A percentile compares a stretch with the other conserved stretches of the same genome.
These are phyloP conservation scores for Lepidium aucheri DNA, from an alignment of 345 rosid species.

Conservation along the genomic window DNA sequence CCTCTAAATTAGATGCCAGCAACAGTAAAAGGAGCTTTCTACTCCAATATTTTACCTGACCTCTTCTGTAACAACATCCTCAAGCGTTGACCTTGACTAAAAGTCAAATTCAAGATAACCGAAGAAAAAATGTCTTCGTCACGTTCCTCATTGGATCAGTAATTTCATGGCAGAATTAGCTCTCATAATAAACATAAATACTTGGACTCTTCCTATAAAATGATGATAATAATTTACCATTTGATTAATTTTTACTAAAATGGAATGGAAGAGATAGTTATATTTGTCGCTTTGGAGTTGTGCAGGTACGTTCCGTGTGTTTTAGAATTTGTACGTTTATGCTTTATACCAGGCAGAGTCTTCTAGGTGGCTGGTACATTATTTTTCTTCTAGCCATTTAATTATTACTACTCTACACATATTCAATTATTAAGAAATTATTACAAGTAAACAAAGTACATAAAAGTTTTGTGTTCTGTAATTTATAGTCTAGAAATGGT, in stretches of 20 bases:
- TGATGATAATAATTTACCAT: no score
- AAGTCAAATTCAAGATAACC: no score
- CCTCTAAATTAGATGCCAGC: no score
- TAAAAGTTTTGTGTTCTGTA: no score
- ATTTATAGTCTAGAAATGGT: no score
- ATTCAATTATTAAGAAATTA: no score
- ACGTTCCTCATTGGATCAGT: constrained; percentile 66
- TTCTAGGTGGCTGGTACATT: constrained; percentile 56
- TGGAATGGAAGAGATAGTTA: constrained; percentile 26
- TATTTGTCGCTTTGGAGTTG: constrained; percentile 31
- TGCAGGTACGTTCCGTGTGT: constrained; percentile 44
- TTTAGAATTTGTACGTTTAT: constrained; percentile 21
- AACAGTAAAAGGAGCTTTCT: no score
- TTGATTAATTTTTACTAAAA: not conserved
- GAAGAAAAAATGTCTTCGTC: constrained; percentile 16
- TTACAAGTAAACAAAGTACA: no score
- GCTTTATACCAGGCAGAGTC: constrained; percentile 31
- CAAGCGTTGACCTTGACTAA: no score
- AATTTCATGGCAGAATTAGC: constrained; percentile 60
- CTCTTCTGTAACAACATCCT: no score
- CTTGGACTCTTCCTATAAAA: not conserved
- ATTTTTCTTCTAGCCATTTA: constrained; percentile 29
- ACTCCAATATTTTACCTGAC: no score
- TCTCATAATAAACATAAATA: constrained; percentile 37
- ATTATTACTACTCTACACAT: no score